Conservation (phyloP, 1,284 basidiomycete genomes). For the Cutaneotrichosporon sp. region DNA sequence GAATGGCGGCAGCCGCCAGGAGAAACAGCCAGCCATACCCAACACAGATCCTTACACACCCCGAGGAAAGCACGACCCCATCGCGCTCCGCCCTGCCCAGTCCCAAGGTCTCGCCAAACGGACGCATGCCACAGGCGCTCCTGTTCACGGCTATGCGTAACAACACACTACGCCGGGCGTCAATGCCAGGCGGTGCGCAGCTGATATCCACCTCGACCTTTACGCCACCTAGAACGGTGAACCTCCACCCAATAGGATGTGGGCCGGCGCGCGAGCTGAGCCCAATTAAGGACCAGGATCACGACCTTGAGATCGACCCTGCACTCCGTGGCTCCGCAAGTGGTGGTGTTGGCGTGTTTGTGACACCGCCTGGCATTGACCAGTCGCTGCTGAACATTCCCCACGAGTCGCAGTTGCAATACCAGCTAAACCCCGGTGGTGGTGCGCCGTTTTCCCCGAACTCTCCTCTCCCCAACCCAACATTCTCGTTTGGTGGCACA, state of each 20-base stretch:
- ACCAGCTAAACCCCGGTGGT: constrained; percentile 17
- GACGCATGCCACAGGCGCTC: constrained; percentile 29
- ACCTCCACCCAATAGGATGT: neutral
- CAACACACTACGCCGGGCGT: constrained; percentile 34
- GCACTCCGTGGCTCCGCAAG: constrained; percentile 8
- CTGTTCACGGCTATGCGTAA: constrained; percentile 42
- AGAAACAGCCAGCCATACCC: constrained; percentile 42
- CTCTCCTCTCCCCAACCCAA: constrained; percentile 37
- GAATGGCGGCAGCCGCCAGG: constrained; percentile 35
- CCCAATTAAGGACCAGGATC: constrained; percentile 35
- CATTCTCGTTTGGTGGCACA: constrained; percentile 38
- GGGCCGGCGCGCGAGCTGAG: constrained; percentile 24
- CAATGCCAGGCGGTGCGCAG: constrained; percentile 39
- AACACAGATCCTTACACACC: constrained; percentile 17
- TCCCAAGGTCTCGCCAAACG: constrained; percentile 32
- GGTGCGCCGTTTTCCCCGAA: constrained; percentile 25
- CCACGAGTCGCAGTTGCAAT: neutral
- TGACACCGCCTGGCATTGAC: constrained; percentile 4
- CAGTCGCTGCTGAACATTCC: constrained; percentile 3
- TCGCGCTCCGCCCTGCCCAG: constrained; percentile 14
- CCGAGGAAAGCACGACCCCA: constrained; percentile 3
- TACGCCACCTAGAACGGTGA: constrained; percentile 33
- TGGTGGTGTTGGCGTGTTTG: constrained; percentile 1
- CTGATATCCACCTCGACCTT: constrained; percentile 40
- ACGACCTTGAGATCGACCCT: constrained; percentile 22